Conservation (phyloP, 352 stramenopile species). For the Phytopythium boreale region DNA sequence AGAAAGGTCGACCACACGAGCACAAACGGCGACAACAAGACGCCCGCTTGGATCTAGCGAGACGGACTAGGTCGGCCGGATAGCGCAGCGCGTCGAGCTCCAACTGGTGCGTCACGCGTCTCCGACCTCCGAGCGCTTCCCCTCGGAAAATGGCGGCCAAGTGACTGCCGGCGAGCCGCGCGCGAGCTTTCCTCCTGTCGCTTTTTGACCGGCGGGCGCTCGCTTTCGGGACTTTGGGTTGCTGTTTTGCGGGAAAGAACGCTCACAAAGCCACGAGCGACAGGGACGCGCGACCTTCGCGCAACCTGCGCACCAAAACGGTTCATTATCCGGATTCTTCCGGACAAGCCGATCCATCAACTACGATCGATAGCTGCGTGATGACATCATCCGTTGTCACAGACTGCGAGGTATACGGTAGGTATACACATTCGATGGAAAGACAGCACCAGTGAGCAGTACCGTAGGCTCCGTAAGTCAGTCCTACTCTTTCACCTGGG, state of each 20-base stretch:
- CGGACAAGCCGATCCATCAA: not conserved
- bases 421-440: not conserved
- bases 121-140: not conserved
- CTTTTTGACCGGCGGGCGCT: not conserved
- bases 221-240: not conserved
- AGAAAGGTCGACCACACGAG: not conserved
- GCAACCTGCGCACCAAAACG: not conserved
- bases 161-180: not conserved
- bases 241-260: slow-evolving; percentile 1
- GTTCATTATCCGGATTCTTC: slow-evolving; percentile 2
- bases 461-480: not conserved
- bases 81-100: not conserved
- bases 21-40: not conserved
- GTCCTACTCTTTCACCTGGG: not conserved
- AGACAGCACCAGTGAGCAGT: not conserved
- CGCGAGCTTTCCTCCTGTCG: not conserved
- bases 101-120: not conserved
- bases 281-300: slow-evolving; percentile 9
- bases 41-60: not conserved
- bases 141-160: not conserved
- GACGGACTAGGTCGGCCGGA: not conserved
- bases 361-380: not conserved
- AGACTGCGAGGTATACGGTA: slow-evolving; percentile 1
- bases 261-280: not conserved
- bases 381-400: slow-evolving; percentile 3